These are phyloP conservation scores for Aspergillus sclerotioniger DNA, from an alignment of 495 filamentous ascomycete genomes.

Conservation along the genomic window DNA sequence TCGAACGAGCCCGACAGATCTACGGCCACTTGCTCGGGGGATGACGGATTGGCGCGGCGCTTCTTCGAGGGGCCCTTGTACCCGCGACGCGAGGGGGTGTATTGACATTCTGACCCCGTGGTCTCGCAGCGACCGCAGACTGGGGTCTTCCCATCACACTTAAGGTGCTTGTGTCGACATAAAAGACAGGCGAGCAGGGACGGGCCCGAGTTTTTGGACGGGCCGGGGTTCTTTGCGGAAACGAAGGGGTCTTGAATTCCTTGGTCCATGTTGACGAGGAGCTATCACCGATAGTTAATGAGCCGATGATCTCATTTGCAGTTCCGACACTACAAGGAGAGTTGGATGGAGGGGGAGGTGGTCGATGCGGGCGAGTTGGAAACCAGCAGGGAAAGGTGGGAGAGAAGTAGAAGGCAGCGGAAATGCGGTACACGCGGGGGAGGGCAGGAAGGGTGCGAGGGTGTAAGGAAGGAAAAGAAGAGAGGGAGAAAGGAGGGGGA, in stretches of 20 bases:
- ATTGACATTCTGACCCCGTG: slow-evolving; percentile 37
- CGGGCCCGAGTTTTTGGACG: slow-evolving; percentile 29
- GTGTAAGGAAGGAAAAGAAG: neutral
- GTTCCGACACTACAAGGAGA: neutral
- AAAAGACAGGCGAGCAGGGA: slow-evolving; percentile 54
- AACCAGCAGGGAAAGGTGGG: neutral
- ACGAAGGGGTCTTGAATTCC: slow-evolving; percentile 14
- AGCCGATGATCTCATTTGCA: neutral
- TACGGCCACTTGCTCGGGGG: slow-evolving; percentile 28
- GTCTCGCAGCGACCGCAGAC: slow-evolving; percentile 41
- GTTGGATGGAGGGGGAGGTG: neutral
- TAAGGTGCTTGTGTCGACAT: slow-evolving; percentile 61
- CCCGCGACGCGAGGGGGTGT: slow-evolving; percentile 47
- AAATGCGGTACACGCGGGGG: neutral
- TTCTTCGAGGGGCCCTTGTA: slow-evolving; percentile 50
- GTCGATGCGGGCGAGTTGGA: neutral
- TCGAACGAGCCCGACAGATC: slow-evolving; percentile 25
- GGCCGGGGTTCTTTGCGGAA: slow-evolving; percentile 7
- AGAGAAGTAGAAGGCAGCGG: neutral
- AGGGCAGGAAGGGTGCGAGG: neutral
- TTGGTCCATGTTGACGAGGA: slow-evolving; percentile 18
- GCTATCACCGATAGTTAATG: neutral
- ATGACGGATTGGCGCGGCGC: slow-evolving; percentile 38
- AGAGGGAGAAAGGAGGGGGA: slow-evolving; percentile 4
- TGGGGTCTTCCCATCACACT: slow-evolving; percentile 45